phyloP scores from a whole-genome alignment of 1,284 basidiomycete species.

The Dichomitus squalens region DNA sequence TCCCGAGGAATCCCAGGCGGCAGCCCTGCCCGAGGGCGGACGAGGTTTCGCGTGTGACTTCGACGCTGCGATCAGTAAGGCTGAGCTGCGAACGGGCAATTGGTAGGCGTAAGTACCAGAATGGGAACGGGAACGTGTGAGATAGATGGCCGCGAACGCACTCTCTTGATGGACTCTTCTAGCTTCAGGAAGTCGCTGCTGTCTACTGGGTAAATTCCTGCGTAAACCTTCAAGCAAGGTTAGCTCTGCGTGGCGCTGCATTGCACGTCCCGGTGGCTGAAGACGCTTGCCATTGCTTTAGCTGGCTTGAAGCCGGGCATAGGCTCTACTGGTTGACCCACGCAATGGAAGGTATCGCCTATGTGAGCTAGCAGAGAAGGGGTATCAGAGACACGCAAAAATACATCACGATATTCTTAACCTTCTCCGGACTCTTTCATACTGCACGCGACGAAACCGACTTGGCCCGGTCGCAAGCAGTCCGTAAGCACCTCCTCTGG shows the following conservation, averaged over 20 bases:
- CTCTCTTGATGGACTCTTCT: constrained; percentile 93
- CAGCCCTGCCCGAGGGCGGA: constrained; percentile 95
- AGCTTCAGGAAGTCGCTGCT: constrained; percentile 90
- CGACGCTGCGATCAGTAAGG: constrained; percentile 88
- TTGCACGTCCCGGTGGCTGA: neutral
- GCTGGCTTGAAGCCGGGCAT: constrained; percentile 93
- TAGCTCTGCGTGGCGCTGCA: neutral
- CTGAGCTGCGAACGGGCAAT: constrained; percentile 57
- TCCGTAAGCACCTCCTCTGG: constrained; percentile 82
- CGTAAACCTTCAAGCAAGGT: constrained; percentile 71
- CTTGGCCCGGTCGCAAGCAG: constrained; percentile 83
- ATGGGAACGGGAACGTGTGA: constrained; percentile 8
- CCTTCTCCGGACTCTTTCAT: constrained; percentile 99
- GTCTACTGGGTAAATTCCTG: constrained; percentile 94
- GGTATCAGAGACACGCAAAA: constrained; percentile 10
- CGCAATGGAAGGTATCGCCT: constrained; percentile 90
- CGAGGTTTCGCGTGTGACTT: constrained; percentile 91
- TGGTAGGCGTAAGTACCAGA: constrained; percentile 3
- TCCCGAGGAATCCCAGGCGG: constrained; percentile 94
- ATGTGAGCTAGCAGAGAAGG: constrained; percentile 65
- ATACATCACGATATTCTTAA: constrained; percentile 32
- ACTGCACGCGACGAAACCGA: constrained; percentile 90
- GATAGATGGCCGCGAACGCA: constrained; percentile 40
- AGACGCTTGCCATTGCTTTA: constrained; percentile 82
- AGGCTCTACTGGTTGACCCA: constrained; percentile 77